These are phyloP conservation scores for Candida piceae DNA, from an alignment of 805 yeast species.

Conservation along the genomic window DNA sequence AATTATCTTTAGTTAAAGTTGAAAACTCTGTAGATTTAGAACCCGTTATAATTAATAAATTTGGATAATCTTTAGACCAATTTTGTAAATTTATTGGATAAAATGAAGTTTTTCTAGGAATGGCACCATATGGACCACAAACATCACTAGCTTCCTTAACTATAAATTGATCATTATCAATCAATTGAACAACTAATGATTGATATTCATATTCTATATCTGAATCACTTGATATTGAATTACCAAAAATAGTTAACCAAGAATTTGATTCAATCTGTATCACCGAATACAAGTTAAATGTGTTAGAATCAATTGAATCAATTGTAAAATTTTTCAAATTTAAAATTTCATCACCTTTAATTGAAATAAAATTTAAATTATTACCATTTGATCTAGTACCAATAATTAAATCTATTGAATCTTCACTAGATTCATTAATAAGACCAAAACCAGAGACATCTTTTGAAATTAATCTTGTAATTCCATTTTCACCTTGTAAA, in stretches of 20 bases:
- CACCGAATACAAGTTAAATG: slow-evolving; percentile 6
- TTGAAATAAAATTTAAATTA: slow-evolving; percentile 7
- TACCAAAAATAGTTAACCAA: slow-evolving; percentile 12
- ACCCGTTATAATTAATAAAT: slow-evolving; percentile 46
- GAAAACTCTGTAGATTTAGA: slow-evolving; percentile 63
- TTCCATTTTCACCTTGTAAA: neutral
- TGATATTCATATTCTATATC: slow-evolving; percentile 10
- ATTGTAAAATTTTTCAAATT: neutral
- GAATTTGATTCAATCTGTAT: slow-evolving; percentile 4
- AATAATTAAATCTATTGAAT: slow-evolving; percentile 1
- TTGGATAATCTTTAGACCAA: slow-evolving; percentile 34
- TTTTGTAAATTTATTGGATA: slow-evolving; percentile 37
- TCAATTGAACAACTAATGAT: slow-evolving; percentile 6
- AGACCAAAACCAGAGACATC: slow-evolving; percentile 7
- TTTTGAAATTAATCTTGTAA: slow-evolving; percentile 1
- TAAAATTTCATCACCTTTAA: neutral
- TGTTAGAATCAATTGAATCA: slow-evolving; percentile 7
- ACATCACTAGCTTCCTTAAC: slow-evolving; percentile 28
- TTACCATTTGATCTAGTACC: neutral
- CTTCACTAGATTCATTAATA: slow-evolving; percentile 1
- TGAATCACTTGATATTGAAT: slow-evolving; percentile 7
- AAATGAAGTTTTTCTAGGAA: slow-evolving; percentile 40
- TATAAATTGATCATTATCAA: slow-evolving; percentile 9
- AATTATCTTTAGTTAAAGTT: slow-evolving; percentile 34
- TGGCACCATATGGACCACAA: slow-evolving; percentile 43